Base-by-base conservation (phyloP, 257 asterid species). In the Salvia rosmarinus region DNA sequence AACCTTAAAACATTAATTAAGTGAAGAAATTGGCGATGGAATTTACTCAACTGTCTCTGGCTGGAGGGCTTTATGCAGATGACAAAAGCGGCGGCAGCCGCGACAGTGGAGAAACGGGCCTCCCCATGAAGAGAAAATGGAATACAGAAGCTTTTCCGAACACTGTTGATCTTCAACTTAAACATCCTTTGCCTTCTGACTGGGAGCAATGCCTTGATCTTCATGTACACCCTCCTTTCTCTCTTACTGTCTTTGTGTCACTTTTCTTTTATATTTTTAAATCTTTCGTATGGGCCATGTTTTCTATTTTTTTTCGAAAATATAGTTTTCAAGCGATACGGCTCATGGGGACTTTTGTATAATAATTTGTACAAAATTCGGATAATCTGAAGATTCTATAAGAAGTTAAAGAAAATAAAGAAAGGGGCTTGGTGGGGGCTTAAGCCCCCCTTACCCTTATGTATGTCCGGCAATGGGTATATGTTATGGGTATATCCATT, bases 181-280 rank as follows among this genome's bases (percentile, higher is more conserved):
- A 73, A 46, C 85, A 83, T 8, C 90, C 90, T 6, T 77, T 86
- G 80, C 90, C 90, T 1, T 64, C 84, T 60, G 88, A 85, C 63
- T 85, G 90, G 90, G 90, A 85, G 73, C 90, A 85, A 61, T 85
- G 90, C 72, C 90, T 85, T 70, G 90, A 85, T 79, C 90, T 85
- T 75, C 81, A 85, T 80, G 90, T 85, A 78, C 10, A 32, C 49
- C 30, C 8, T 10, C 37, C 21, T 50, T 28, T 61, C 16, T 9
- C 44, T 39, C 50, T 17, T 59, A 47, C 0, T 23, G 6, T 32
- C 30, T 4, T 39, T 37, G 17, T 37, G 30, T 17, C 16, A 6
- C 3, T 25, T 25, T 25, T 25, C 30, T 39, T 39, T 9, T n/a
- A n/a, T n/a, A 1, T 39, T 39, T 39, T 9, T 39, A 9, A 39